These are phyloP conservation scores for Naegleria gruberi DNA, from an alignment of 208 protist species.

Conservation along the genomic window DNA sequence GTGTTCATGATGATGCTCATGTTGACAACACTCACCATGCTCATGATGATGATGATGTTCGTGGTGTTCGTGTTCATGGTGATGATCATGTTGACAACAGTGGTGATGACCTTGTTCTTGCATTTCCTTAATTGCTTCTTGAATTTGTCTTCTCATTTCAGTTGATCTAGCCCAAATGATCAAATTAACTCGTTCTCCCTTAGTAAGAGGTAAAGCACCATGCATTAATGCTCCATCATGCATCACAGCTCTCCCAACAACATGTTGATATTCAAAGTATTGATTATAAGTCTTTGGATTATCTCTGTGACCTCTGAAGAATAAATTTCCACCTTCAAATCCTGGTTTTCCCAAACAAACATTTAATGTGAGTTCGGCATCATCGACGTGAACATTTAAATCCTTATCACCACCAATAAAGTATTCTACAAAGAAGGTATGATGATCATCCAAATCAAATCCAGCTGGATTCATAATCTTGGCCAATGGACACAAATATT, in stretches of 20 bases:
- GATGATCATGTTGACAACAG: background rate
- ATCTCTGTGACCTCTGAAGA: constrained; percentile 18
- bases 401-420: constrained; percentile 15
- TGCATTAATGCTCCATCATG: constrained; percentile 28
- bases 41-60: too few relatives aligned
- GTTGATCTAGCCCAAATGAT: constrained; percentile 34
- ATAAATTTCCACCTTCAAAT: constrained; percentile 29
- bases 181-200: constrained; percentile 33
- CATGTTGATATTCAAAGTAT: constrained; percentile 9
- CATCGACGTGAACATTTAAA: constrained; percentile 34
- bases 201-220: constrained; percentile 25
- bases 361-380: constrained; percentile 31
- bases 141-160: constrained; percentile 1
- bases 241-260: constrained; percentile 8
- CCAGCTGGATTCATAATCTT: background rate
- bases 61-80: background rate
- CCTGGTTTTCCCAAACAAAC: constrained; percentile 29
- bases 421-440: constrained; percentile 32
- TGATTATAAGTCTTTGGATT: background rate
- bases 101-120: background rate
- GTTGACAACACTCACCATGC: too few relatives aligned
- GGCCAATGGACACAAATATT: background rate
- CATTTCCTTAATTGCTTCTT: background rate
- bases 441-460: constrained; percentile 19
- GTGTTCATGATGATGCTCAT: background rate